Base-by-base conservation (phyloP, 1,139 yeast species). In the Pichia sp. region DNA sequence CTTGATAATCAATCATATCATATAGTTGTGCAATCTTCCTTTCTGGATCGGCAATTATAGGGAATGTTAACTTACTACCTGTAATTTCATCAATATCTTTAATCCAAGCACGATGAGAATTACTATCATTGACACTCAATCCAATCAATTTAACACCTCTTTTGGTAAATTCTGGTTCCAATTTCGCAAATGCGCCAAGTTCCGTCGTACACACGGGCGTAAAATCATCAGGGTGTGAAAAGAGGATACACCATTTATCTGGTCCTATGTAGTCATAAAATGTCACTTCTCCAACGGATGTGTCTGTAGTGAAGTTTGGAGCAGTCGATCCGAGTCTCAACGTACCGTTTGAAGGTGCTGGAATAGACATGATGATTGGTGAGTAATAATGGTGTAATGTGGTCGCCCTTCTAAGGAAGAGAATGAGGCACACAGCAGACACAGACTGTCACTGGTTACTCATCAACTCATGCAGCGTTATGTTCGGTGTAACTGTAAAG, bases 171-270 rank as follows among this genome's bases (percentile, higher is more conserved):
- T 84, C 93, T 32, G 85, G 85, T 64, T 81, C 84, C 56, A 84
- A 69, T 59, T 79, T 76, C 52, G 91, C 87, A 53, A 84, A 82
- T 10, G 93, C 94, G 45, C 94, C 94, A 48, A 84, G 70, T 66
- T 84, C 94, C 41, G 94, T 84, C 49, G 94, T 84, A 65, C 94
- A 84, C 35, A 84, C 91, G 37, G 94, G 94, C 33, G 94, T 84
- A 67, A 78, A 82, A 56, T 82, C 93, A 55, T 78, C 93, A 44
- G 94, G 94, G 62, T 84, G 94, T 27, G 88, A 78, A 65, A 84
- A 84, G 51, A 84, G 69, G 40, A 84, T 74, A 39, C 74, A 79
- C 94, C 94, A 84, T 41, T 73, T 63, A 60, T 76, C 75, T 6
- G 29, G 21, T 31, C 85, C 87, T 44, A 79, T 69, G 66, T 66